phyloP scores from a whole-genome alignment of 148 eudicot species.

The Fagopyrum tataricum region DNA sequence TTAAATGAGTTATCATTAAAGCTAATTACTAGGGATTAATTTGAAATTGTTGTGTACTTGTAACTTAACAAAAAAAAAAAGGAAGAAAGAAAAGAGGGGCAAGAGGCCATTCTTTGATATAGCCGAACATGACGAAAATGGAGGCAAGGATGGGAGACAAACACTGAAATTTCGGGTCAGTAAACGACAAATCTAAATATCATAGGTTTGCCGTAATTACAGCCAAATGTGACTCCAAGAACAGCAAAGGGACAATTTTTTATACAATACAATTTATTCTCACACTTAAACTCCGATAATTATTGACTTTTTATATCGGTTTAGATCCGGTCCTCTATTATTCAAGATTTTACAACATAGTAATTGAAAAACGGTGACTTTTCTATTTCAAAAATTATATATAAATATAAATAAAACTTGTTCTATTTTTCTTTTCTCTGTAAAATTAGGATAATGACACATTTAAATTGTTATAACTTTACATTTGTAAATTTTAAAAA shows the following conservation, averaged over 20 bases:
- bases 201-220: background rate
- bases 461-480: no score
- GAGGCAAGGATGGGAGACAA: background rate
- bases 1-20: background rate
- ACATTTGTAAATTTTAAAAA: no score
- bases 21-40: background rate
- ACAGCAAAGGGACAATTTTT: background rate
- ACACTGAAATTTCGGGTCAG: background rate
- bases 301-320: background rate
- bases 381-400: no score
- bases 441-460: no score
- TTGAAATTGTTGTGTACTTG: background rate
- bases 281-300: background rate
- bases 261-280: background rate
- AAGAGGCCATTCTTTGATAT: no score
- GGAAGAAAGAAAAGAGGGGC: background rate
- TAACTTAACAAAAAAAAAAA: no score
- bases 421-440: no score
- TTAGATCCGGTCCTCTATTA: background rate
- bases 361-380: no score
- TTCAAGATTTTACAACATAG: background rate
- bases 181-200: background rate
- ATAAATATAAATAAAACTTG: no score
- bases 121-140: background rate
- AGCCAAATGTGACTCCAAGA: slow-evolving; percentile 3